Evolutionary conservation across 1,284 basidiomycete species (phyloP).

Genomic region (Laetiporus sulphureus): DNA sequence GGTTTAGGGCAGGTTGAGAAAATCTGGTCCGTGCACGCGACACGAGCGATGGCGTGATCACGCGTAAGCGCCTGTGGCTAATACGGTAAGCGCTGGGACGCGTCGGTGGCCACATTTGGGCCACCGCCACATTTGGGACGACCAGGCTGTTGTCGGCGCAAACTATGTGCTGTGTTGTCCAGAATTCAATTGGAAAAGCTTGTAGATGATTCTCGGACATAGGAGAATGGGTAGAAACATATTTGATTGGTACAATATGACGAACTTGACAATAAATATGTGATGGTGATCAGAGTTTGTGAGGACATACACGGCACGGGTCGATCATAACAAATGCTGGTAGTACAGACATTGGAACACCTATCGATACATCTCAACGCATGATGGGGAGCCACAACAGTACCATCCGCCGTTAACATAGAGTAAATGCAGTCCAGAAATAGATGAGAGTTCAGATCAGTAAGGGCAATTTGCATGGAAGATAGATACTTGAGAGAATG

Average conservation of each 20-base stretch:
- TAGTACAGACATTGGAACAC: neutral
- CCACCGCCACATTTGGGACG: neutral
- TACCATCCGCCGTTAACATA: neutral
- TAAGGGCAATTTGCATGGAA: neutral
- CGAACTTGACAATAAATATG: no score
- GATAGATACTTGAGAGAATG: neutral
- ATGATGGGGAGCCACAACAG: neutral
- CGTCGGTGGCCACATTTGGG: neutral
- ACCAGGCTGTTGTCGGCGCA: neutral
- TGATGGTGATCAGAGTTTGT: no score
- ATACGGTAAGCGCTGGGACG: neutral
- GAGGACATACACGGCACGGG: no score
- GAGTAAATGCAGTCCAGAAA: neutral
- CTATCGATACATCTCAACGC: neutral
- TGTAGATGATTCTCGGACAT: no score
- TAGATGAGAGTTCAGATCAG: neutral
- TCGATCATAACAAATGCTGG: no score
- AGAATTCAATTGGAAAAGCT: no score
- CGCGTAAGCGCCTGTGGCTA: neutral
- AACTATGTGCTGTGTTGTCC: no score
- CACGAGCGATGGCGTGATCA: neutral
- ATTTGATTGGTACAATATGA: no score
- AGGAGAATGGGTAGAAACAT: no score
- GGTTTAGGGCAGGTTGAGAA: conserved; percentile 22
- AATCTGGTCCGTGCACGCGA: neutral